Conservation (phyloP, 257 asterid species). For the Gentiana macrophylla region DNA sequence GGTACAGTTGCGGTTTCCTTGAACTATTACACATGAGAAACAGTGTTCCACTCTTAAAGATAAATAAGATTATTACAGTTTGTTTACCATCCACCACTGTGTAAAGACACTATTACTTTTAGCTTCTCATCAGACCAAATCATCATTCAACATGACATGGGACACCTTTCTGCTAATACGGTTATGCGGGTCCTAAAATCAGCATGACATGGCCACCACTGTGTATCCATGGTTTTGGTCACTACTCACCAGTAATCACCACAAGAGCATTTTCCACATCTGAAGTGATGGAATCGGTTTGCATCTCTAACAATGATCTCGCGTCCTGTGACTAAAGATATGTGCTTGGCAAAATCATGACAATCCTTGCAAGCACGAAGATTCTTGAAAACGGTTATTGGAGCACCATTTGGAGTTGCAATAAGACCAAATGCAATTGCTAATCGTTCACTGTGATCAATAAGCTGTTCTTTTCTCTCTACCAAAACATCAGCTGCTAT, state of each 20-base stretch:
- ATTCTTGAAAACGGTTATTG: conserved; percentile 44
- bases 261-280: conserved; percentile 41
- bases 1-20: too few relatives aligned
- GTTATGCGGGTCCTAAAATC: too few relatives aligned
- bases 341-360: conserved; percentile 46
- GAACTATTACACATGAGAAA: too few relatives aligned
- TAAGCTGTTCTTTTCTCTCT: conserved; percentile 33
- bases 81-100: too few relatives aligned
- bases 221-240: too few relatives aligned
- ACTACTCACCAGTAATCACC: conserved; percentile 43
- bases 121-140: too few relatives aligned
- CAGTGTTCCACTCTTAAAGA: too few relatives aligned
- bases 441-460: conserved; percentile 56
- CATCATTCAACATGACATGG: too few relatives aligned
- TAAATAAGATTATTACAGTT: too few relatives aligned
- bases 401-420: conserved; percentile 16
- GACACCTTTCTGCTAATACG: too few relatives aligned
- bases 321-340: conserved; percentile 26
- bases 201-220: too few relatives aligned
- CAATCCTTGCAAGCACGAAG: conserved; percentile 55
- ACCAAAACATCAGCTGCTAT: conserved; percentile 13
- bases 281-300: conserved; percentile 48
- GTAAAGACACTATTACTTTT: too few relatives aligned
- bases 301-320: conserved; percentile 43
- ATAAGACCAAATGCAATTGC: conserved; percentile 53